Percentiles rank a stretch among this genome's conserved stretches.
These are phyloP conservation scores for Saprolegnia parasitica DNA, from an alignment of 352 stramenopile genomes.

Conservation along the genomic window DNA sequence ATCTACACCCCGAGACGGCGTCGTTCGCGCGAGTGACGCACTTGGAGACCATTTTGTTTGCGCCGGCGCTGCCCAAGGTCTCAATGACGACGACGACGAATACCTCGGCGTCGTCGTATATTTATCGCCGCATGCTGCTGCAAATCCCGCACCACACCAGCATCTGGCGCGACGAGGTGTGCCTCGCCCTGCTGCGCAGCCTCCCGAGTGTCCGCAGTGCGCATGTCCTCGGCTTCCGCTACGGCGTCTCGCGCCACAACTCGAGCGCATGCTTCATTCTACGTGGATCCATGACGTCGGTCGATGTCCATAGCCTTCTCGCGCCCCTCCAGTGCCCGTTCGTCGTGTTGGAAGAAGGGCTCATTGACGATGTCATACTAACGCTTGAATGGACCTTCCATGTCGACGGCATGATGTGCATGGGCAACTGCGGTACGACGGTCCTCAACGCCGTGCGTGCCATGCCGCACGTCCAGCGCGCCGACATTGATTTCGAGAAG, in stretches of 20 bases:
- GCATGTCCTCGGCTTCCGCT: constrained; percentile 33
- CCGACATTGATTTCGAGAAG: constrained; percentile 52
- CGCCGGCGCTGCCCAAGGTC: constrained; percentile 3
- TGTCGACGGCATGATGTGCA: constrained; percentile 79
- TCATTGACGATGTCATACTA: constrained; percentile 12
- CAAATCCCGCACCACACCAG: constrained; percentile 12
- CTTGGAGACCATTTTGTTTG: background rate
- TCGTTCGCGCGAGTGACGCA: background rate
- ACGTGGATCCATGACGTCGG: background rate
- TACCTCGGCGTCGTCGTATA: background rate
- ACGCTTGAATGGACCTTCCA: constrained; percentile 31
- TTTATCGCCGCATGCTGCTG: constrained; percentile 26
- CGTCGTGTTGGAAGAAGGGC: constrained; percentile 12
- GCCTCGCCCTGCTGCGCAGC: constrained; percentile 37
- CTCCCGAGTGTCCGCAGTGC: constrained; percentile 48
- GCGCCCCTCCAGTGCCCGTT: background rate
- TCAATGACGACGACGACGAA: background rate
- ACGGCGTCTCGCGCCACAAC: constrained; percentile 6
- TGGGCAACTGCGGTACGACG: constrained; percentile 64
- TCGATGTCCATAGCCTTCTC: background rate
- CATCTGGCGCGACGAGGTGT: constrained; percentile 29
- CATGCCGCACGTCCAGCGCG: constrained; percentile 45
- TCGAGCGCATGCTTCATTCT: constrained; percentile 20
- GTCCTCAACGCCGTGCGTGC: constrained; percentile 53
- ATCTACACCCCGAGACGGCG: background rate